These are phyloP conservation scores for Austroboletus festivus DNA, from an alignment of 768 basidiomycete species.

Conservation along the genomic window DNA sequence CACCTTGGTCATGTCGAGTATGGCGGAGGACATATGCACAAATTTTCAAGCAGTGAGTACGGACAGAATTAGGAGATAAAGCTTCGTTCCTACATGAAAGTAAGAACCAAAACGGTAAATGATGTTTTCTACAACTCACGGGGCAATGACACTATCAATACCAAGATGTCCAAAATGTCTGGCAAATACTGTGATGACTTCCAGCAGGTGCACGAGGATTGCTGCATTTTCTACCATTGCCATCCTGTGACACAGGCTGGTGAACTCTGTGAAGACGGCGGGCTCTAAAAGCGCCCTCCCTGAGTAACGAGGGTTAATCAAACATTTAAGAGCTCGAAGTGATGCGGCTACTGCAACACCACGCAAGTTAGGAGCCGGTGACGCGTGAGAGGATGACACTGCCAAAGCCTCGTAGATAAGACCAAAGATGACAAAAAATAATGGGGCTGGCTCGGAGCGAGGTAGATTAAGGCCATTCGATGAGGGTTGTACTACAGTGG, in stretches of 20 bases:
- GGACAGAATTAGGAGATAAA: conserved; percentile 30
- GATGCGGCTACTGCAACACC: conserved; percentile 54
- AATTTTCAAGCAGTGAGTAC: conserved; percentile 75
- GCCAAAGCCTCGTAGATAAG: conserved; percentile 89
- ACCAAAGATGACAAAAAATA: conserved; percentile 90
- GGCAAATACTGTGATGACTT: conserved; percentile 62
- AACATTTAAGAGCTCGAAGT: conserved; percentile 71
- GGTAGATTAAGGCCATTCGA: conserved; percentile 21
- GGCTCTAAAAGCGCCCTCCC: conserved; percentile 81
- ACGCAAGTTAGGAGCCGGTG: conserved; percentile 39
- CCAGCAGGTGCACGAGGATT: conserved; percentile 70
- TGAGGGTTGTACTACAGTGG: conserved; percentile 15
- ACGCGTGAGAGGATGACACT: conserved; percentile 59
- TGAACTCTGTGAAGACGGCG: conserved; percentile 85
- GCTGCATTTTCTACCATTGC: conserved; percentile 79
- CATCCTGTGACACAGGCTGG: conserved; percentile 83
- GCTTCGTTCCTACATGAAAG: conserved; percentile 28
- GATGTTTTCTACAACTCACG: conserved; percentile 11
- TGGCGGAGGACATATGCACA: conserved; percentile 79
- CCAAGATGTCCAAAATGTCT: conserved; percentile 32
- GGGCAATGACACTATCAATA: conserved; percentile 17
- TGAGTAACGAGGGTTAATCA: conserved; percentile 78
- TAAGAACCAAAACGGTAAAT: background rate
- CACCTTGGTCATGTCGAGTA: conserved; percentile 55
- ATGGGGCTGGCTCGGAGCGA: conserved; percentile 62